These are phyloP conservation scores for Glaciozyma antarctica DNA, from an alignment of 768 basidiomycete species.

Conservation along the genomic window DNA sequence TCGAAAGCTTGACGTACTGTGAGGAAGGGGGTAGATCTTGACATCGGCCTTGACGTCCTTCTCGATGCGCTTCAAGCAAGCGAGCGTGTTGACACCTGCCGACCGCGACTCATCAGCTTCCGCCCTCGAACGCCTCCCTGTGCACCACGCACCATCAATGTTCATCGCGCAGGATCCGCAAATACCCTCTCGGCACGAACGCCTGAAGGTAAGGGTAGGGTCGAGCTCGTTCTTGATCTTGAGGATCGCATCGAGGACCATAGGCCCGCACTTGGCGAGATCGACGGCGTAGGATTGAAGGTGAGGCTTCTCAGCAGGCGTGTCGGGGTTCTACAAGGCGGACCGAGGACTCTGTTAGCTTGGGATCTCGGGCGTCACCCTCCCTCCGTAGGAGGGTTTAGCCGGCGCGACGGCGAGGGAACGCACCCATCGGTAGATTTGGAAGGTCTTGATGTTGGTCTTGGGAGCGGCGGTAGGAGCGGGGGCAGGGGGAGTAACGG, in stretches of 20 bases:
- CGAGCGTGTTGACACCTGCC: conserved; percentile 66
- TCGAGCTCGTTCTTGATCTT: conserved; percentile 99
- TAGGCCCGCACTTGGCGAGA: conserved; percentile 88
- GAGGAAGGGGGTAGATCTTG: conserved; percentile 95
- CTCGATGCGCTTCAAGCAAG: conserved; percentile 92
- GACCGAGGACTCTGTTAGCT: neutral
- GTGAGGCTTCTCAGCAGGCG: conserved; percentile 78
- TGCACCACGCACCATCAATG: conserved; percentile 64
- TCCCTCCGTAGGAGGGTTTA: neutral
- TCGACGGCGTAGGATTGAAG: conserved; percentile 87
- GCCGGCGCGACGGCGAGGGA: neutral
- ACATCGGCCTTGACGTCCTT: conserved; percentile 57
- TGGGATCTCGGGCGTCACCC: neutral
- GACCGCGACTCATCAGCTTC: neutral
- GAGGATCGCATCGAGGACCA: conserved; percentile 89
- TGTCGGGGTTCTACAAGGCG: conserved; percentile 75
- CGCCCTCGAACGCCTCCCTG: neutral
- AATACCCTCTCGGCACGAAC: conserved; percentile 88
- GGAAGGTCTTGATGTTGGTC: conserved; percentile 76
- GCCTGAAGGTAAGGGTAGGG: conserved; percentile 90
- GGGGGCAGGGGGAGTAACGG: neutral
- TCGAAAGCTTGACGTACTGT: conserved; percentile 55
- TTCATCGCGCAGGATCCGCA: conserved; percentile 99
- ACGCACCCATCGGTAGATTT: conserved; percentile 95
- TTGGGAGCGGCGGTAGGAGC: conserved; percentile 39